Base-by-base conservation (phyloP, 2,329 filamentous ascomycete genomes). In the Pseudogymnoascus sp. region DNA sequence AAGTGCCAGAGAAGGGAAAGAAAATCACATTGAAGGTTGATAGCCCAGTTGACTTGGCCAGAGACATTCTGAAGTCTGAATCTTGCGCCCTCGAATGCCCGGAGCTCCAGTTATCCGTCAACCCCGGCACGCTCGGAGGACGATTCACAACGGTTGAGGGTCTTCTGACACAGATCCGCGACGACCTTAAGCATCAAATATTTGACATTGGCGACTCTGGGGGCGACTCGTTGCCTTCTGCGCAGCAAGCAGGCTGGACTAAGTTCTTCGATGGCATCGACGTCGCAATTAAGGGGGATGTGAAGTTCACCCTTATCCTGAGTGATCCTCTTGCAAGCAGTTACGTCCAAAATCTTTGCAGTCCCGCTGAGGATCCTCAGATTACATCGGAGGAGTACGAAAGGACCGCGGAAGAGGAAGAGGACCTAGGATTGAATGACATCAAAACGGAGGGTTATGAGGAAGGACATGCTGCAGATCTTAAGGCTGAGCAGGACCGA, bases 91-190 rank as follows among this genome's bases (percentile, higher is more conserved):
- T 99, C 62, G 83, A 86, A 68, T 95, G 91, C 71, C 88, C 90
- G 0, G 92, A 99, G 71, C 84, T 97, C 15, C 83, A 86, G 66
- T 84, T 99, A 9, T 83, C 85, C 59, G 90, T 97, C 64, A 91
- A 95, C 73, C 91, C 92, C 0, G 94, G 94, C 60, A 99, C 94
- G 0, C 83, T 99, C 15, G 94, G 94, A 62, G 94, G 94, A 15
- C 86, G 94, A 61, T 99, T 99, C 78, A 99, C 94, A 18, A 99
- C 94, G 0, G 86, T 99, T 18, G 94, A 99, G 74, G 94, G 94
- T 63, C 83, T 97, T 18, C 79, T 97, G 59, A 94, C 90, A 0
- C 90, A 99, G 71, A 89, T 99, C 62, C 88, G 92, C 63, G 86
- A 94, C 70, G 92, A 99, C 72, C 80, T 99, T 21, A 87, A 86